Conservation (phyloP, 768 basidiomycete species). For the Naganishia randhawae region DNA sequence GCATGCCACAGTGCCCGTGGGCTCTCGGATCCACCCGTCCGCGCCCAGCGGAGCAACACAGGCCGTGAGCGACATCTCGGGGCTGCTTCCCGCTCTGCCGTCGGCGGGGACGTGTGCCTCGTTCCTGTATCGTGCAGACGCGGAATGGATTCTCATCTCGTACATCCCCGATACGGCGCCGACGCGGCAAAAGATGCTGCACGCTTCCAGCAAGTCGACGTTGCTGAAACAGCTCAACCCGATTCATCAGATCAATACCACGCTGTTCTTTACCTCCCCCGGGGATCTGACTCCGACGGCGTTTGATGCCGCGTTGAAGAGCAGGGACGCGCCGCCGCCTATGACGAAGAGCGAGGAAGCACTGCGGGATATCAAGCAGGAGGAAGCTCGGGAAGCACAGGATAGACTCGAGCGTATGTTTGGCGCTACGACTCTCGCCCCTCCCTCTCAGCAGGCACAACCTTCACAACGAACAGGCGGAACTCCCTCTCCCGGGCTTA, state of each 20-base stretch:
- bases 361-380: conserved; percentile 68
- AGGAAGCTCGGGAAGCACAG: conserved; percentile 61
- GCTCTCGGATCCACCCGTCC: neutral
- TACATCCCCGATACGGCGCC: conserved; percentile 45
- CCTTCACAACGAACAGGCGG: neutral
- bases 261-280: conserved; percentile 46
- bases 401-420: conserved; percentile 29
- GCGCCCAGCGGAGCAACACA: neutral
- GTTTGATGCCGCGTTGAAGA: conserved; percentile 69
- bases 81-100: conserved; percentile 36
- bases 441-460: neutral
- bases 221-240: conserved; percentile 42
- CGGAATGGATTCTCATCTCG: conserved; percentile 49
- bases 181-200: conserved; percentile 50
- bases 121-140: conserved; percentile 41
- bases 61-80: neutral
- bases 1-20: neutral
- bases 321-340: conserved; percentile 72
- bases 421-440: neutral
- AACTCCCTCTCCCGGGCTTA: neutral
- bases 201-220: conserved; percentile 46
- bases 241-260: conserved; percentile 47
- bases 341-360: conserved; percentile 78
- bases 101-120: conserved; percentile 44
- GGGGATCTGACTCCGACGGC: conserved; percentile 54